These are phyloP conservation scores for Trichoderma sp. DNA, from an alignment of 2,329 filamentous ascomycete genomes.

Conservation along the genomic window DNA sequence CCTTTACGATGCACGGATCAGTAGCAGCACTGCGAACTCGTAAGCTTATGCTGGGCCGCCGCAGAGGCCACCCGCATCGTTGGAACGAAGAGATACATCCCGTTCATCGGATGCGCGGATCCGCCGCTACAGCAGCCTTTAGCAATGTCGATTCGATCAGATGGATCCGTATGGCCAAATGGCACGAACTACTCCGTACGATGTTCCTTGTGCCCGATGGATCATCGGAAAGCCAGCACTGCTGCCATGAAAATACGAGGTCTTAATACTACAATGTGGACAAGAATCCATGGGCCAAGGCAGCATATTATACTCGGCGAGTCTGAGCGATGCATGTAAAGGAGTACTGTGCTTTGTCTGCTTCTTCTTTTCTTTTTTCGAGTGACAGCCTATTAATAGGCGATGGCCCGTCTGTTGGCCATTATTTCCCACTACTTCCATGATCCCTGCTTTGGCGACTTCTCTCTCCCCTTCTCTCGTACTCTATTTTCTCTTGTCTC, in stretches of 20 bases:
- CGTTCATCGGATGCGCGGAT: neutral
- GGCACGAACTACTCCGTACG: neutral
- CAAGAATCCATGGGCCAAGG: neutral
- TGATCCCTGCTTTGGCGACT: neutral
- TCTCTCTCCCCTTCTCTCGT: neutral
- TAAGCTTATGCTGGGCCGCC: constrained; percentile 6
- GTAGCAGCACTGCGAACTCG: neutral
- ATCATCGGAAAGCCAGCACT: neutral
- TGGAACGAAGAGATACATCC: neutral
- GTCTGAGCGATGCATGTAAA: neutral
- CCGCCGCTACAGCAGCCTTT: neutral
- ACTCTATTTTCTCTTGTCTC: neutral
- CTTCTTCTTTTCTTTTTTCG: neutral
- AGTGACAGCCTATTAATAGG: constrained; percentile 5
- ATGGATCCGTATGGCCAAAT: neutral
- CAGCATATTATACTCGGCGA: neutral
- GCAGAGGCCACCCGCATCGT: neutral
- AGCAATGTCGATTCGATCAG: neutral
- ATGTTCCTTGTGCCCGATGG: neutral
- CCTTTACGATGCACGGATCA: constrained; percentile 7
- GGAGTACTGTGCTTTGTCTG: neutral
- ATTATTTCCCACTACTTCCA: neutral
- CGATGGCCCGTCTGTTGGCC: neutral
- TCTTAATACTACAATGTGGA: neutral
- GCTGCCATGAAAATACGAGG: neutral